Base-by-base conservation (phyloP, 2,329 filamentous ascomycete genomes). In the Mycosphaerelloides madeirae region DNA sequence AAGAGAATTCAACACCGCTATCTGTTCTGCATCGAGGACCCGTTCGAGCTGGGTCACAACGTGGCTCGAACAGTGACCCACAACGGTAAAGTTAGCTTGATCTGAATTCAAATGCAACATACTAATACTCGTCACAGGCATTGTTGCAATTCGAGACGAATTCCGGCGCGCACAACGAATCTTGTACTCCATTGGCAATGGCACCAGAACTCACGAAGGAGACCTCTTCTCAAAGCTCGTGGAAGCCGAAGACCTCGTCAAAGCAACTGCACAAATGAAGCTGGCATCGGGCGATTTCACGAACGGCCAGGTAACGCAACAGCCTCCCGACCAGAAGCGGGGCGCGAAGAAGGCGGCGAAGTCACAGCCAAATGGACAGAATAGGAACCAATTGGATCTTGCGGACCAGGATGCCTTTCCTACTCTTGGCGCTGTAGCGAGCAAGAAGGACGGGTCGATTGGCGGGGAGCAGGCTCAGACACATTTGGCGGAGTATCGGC, bases 21-120 rank as follows among this genome's bases (percentile, higher is more conserved):
- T 63, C 76, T 95, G 3, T 85, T 95, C 54, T 87, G 87, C 25
- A 90, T 96, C 48, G 90, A 95, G 62, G 90, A 95, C 63, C 90
- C 90, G 0, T 95, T 95, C 59, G 88, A 95, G 68, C 68, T 82
- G 2, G 83, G 88, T 31, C 88, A 95, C 66, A 96, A 95, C 56
- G 85, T 95, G 28, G 90, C 86, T 3, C 76, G 87, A 38, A 95
- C 88, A 0, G 88, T 95, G 1, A 89, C 84, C 6, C 85, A 91
- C 59, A 79, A 82, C 48, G 87, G 88, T 37, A 25, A 25, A 9
- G n/a, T n/a, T n/a, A n/a, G n/a, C n/a, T n/a, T n/a, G n/a, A n/a
- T n/a, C n/a, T n/a, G n/a, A n/a, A n/a, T 25, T 25, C 6, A 25
- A 25, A 25, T 25, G 22, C n/a, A n/a, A n/a, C n/a, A n/a, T n/a